A percentile compares a stretch with the other conserved stretches of the same genome.
Evolutionary conservation across 2,329 filamentous ascomycete species (phyloP).

Genomic region (Colletotrichum tofieldiae): DNA sequence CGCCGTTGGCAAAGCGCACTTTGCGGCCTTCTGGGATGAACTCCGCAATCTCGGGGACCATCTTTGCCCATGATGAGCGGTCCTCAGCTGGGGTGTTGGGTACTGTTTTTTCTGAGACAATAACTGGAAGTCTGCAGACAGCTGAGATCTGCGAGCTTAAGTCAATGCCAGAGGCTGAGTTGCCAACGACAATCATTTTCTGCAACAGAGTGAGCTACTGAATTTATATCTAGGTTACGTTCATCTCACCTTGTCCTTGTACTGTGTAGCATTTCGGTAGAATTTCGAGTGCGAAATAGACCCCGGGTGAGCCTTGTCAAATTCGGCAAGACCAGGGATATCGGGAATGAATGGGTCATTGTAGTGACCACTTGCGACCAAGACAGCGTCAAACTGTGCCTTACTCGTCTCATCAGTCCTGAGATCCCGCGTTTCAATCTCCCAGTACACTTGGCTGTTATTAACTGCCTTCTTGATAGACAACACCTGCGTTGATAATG

Average conservation of each 20-base stretch:
- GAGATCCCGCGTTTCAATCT: slow-evolving; percentile 55
- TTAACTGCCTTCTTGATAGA: slow-evolving; percentile 49
- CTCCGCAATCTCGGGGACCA: slow-evolving; percentile 63
- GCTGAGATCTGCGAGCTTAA: slow-evolving; percentile 76
- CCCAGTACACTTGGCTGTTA: slow-evolving; percentile 61
- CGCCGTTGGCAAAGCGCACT: slow-evolving; percentile 76
- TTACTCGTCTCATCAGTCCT: slow-evolving; percentile 45
- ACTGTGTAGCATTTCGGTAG: slow-evolving; percentile 66
- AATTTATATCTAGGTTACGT: rapidly evolving
- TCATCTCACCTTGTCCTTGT: slow-evolving; percentile 50
- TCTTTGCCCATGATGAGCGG: slow-evolving; percentile 49
- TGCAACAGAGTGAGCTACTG: slow-evolving; percentile 58
- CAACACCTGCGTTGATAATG: slow-evolving; percentile 75
- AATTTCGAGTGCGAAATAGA: slow-evolving; percentile 76
- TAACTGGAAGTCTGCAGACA: slow-evolving; percentile 67
- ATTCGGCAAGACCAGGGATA: slow-evolving; percentile 69
- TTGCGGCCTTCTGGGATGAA: slow-evolving; percentile 59
- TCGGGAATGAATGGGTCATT: slow-evolving; percentile 72
- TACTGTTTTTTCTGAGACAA: slow-evolving; percentile 67
- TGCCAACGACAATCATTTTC: slow-evolving; percentile 78
- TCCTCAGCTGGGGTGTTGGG: slow-evolving; percentile 47
- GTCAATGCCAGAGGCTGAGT: slow-evolving; percentile 78
- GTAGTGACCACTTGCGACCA: slow-evolving; percentile 76
- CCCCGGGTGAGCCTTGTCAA: slow-evolving; percentile 65
- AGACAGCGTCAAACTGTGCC: slow-evolving; percentile 71